Conservation (phyloP, 2,329 filamentous ascomycete species). For the Epichloe hybrida region DNA sequence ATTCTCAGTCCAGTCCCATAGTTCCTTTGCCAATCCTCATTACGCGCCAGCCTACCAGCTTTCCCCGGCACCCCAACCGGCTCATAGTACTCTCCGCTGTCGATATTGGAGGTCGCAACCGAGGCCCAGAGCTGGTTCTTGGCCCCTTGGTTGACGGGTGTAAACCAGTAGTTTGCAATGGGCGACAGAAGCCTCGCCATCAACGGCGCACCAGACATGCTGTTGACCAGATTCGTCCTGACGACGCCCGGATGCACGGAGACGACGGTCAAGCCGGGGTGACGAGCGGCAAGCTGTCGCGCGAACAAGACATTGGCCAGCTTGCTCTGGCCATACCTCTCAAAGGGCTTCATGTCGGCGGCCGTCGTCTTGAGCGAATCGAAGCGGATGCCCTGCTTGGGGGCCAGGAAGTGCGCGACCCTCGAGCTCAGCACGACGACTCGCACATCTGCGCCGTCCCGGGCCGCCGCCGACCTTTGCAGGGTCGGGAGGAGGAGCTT, state of each 20-base stretch:
- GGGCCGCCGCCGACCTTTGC: conserved; percentile 18
- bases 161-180: conserved; percentile 9
- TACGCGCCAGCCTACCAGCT: conserved; percentile 10
- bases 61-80: conserved; percentile 16
- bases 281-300: conserved; percentile 13
- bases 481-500: conserved; percentile 21
- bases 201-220: conserved; percentile 5
- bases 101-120: conserved; percentile 16
- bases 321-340: conserved; percentile 19
- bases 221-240: conserved; percentile 13
- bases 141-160: conserved; percentile 19
- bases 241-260: conserved; percentile 17
- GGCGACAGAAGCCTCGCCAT: conserved; percentile 5
- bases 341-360: conserved; percentile 9
- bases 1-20: conserved; percentile 24
- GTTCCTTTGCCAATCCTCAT: conserved; percentile 16
- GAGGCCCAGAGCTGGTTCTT: conserved; percentile 31
- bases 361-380: conserved; percentile 14
- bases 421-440: conserved; percentile 17
- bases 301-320: conserved; percentile 18
- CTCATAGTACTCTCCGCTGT: conserved; percentile 20
- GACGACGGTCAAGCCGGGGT: conserved; percentile 12
- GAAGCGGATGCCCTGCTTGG: conserved; percentile 16
- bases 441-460: conserved; percentile 13
- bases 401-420: conserved; percentile 12